Percentiles rank a stretch among this genome's conserved stretches.
phyloP scores from a whole-genome alignment of 2,329 filamentous ascomycete genomes.

The Lasiodiplodia theobromae region DNA sequence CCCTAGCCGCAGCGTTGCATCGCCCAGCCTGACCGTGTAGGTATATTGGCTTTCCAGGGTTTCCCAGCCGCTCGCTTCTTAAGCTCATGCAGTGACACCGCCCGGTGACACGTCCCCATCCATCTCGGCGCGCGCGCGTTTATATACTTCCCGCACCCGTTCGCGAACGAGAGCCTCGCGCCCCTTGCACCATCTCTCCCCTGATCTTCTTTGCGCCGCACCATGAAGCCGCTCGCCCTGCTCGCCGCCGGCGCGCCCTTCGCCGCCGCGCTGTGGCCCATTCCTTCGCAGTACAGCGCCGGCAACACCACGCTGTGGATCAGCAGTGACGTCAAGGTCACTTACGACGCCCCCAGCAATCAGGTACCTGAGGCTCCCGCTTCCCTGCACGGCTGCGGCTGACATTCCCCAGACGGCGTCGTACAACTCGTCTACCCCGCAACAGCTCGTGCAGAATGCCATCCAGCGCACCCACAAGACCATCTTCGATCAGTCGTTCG shows the following conservation, averaged over 20 bases:
- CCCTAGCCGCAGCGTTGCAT: conserved; percentile 20
- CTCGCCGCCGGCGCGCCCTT: conserved; percentile 36
- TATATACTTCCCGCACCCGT: conserved; percentile 14
- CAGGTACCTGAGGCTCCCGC: conserved; percentile 38
- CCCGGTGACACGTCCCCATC: conserved; percentile 8
- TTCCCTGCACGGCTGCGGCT: conserved; percentile 27
- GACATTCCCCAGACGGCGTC: conserved; percentile 36
- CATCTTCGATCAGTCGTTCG: conserved; percentile 72
- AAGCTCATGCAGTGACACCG: conserved; percentile 18
- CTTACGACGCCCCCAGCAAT: conserved; percentile 43
- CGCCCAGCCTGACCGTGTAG: conserved; percentile 18
- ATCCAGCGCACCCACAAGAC: conserved; percentile 64
- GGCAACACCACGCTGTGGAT: conserved; percentile 52
- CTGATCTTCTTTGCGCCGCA: not conserved
- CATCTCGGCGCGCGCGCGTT: not conserved
- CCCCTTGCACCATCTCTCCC: not conserved
- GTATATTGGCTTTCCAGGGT: conserved; percentile 5
- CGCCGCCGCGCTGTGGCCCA: conserved; percentile 53
- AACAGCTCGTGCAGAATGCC: conserved; percentile 56
- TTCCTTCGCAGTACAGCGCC: conserved; percentile 46
- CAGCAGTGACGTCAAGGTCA: conserved; percentile 46
- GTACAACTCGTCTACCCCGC: conserved; percentile 18
- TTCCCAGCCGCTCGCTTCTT: conserved; percentile 18
- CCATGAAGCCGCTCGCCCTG: conserved; percentile 38
- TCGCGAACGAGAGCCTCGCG: not conserved